phyloP scores from a whole-genome alignment of 192 early-diverging fungal genomes.

The Umbelopsis sp. region DNA sequence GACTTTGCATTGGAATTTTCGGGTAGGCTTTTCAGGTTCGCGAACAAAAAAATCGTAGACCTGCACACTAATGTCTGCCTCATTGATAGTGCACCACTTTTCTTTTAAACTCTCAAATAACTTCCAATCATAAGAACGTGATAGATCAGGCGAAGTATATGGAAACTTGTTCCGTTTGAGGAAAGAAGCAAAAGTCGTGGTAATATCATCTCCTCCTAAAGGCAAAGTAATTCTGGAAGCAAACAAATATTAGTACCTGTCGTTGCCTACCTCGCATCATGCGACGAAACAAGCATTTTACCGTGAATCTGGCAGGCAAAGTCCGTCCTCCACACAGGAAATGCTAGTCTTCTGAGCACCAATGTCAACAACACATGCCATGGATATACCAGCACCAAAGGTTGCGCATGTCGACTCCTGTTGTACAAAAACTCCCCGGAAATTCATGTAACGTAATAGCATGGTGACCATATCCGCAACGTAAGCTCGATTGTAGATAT shows the following conservation, averaged over 20 bases:
- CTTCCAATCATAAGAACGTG: constrained; percentile 69
- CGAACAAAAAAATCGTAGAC: constrained; percentile 83
- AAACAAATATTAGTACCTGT: neutral
- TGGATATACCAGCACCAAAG: constrained; percentile 85
- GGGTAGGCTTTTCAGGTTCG: constrained; percentile 67
- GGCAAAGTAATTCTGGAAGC: constrained; percentile 22
- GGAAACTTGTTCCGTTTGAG: constrained; percentile 74
- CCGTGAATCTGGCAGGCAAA: constrained; percentile 71
- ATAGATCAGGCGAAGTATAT: constrained; percentile 66
- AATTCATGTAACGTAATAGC: constrained; percentile 77
- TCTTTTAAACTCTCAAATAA: constrained; percentile 83
- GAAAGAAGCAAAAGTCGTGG: constrained; percentile 68
- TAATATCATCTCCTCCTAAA: constrained; percentile 92
- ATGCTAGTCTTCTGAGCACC: constrained; percentile 89
- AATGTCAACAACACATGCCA: constrained; percentile 88
- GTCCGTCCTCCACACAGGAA: constrained; percentile 84
- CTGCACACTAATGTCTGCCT: constrained; percentile 82
- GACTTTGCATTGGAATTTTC: constrained; percentile 80
- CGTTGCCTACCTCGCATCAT: too few species aligned
- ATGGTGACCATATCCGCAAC: constrained; percentile 66
- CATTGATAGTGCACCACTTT: constrained; percentile 82
- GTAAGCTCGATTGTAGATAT: constrained; percentile 67
- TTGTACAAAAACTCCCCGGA: constrained; percentile 73
- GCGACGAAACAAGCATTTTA: neutral
- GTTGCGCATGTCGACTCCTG: constrained; percentile 84